These are phyloP conservation scores for Knoxia roxburghii DNA, from an alignment of 257 asterid species.

Conservation along the genomic window DNA sequence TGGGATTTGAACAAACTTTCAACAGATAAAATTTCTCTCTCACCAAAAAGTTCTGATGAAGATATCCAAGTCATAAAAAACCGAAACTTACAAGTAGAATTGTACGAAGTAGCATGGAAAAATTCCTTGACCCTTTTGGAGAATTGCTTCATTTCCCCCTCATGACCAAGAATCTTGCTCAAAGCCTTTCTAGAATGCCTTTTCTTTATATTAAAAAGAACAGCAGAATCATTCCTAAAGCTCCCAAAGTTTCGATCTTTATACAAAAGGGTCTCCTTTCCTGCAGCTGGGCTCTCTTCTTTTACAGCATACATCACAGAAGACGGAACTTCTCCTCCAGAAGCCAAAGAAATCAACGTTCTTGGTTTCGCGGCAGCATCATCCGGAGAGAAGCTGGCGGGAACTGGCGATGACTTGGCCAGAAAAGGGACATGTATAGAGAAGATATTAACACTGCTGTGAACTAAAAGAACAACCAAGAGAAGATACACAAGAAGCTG, in stretches of 20 bases:
- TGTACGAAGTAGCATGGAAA: slow-evolving; percentile 27
- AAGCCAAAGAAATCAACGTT: slow-evolving; percentile 35
- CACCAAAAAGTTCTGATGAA: slow-evolving; percentile 48
- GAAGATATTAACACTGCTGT: slow-evolving; percentile 51
- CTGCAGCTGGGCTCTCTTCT: slow-evolving; percentile 30
- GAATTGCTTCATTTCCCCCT: slow-evolving; percentile 29
- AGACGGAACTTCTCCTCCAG: slow-evolving; percentile 28
- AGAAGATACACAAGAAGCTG: slow-evolving; percentile 38
- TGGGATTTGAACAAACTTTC: slow-evolving; percentile 62
- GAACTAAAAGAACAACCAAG: slow-evolving; percentile 52
- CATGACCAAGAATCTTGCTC: slow-evolving; percentile 24
- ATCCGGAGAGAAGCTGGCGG: slow-evolving; percentile 37
- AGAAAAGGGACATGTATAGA: slow-evolving; percentile 46
- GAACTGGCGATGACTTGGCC: slow-evolving; percentile 27
- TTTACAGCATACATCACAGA: slow-evolving; percentile 23
- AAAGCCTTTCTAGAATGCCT: slow-evolving; percentile 29
- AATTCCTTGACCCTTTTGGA: slow-evolving; percentile 56
- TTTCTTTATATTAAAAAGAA: slow-evolving; percentile 20
- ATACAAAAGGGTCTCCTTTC: slow-evolving; percentile 38
- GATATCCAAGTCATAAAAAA: slow-evolving; percentile 95
- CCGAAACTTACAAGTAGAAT: slow-evolving; percentile 43
- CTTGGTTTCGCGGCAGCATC: slow-evolving; percentile 48
- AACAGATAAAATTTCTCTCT: slow-evolving; percentile 49
- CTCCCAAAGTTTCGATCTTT: slow-evolving; percentile 42
- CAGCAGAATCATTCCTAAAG: slow-evolving; percentile 25